phyloP scores from a whole-genome alignment of 2,329 filamentous ascomycete species.

The Dissoconium aciculare region DNA sequence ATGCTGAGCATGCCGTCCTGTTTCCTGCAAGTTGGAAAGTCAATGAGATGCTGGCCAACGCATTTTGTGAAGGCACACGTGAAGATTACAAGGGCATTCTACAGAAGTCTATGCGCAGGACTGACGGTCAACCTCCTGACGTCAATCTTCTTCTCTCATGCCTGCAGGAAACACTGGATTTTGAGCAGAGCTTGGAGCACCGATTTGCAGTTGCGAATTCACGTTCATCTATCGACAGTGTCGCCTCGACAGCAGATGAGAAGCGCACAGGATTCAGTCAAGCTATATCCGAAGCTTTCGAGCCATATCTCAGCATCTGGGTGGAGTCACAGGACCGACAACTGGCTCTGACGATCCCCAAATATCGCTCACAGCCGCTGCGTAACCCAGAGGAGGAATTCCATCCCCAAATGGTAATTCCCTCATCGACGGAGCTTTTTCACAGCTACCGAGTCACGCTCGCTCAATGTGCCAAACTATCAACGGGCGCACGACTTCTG shows the following conservation, averaged over 20 bases:
- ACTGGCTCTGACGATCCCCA: constrained; percentile 67
- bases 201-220: constrained; percentile 56
- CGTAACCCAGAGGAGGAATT: constrained; percentile 82
- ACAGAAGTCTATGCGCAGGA: constrained; percentile 67
- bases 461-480: constrained; percentile 90
- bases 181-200: constrained; percentile 80
- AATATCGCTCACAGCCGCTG: constrained; percentile 70
- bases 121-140: constrained; percentile 66
- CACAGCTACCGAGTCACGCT: constrained; percentile 90
- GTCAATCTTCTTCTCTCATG: constrained; percentile 80
- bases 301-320: constrained; percentile 93
- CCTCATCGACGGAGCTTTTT: constrained; percentile 91
- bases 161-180: constrained; percentile 89
- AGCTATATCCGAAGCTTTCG: constrained; percentile 88
- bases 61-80: constrained; percentile 87
- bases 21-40: constrained; percentile 84
- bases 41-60: constrained; percentile 73
- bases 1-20: constrained; percentile 77
- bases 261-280: constrained; percentile 68
- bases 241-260: constrained; percentile 56
- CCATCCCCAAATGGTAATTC: constrained; percentile 72
- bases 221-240: constrained; percentile 68
- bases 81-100: constrained; percentile 93
- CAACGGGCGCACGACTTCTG: constrained; percentile 71
- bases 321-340: constrained; percentile 91